Evolutionary conservation across 202 grass and related monocot species (phyloP).

Genomic region (Hordeum pubiflorum): DNA sequence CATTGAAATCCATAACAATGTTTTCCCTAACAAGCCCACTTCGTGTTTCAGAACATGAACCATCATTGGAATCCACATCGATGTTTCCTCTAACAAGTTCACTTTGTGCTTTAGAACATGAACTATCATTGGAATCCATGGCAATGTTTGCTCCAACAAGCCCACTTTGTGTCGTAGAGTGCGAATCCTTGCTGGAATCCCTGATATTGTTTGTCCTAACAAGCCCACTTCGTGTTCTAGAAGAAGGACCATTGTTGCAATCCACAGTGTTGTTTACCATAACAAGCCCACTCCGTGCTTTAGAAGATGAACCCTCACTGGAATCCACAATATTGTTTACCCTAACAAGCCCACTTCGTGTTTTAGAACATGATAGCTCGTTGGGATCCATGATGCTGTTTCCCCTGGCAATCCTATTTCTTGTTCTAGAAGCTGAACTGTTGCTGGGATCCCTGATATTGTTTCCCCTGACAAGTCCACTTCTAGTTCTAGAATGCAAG

Average conservation of each 20-base stretch:
- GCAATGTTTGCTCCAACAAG: slow-evolving; percentile 21
- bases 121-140: slow-evolving; percentile 1
- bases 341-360: slow-evolving; percentile 44
- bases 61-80: neutral
- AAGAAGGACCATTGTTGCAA: slow-evolving; percentile 7
- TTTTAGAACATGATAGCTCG: slow-evolving; percentile 24
- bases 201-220: neutral
- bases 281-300: slow-evolving; percentile 16
- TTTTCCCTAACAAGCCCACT: slow-evolving; percentile 10
- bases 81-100: slow-evolving; percentile 15
- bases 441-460: slow-evolving; percentile 10
- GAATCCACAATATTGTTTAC: slow-evolving; percentile 15
- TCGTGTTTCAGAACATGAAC: slow-evolving; percentile 3
- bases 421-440: slow-evolving; percentile 25
- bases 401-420: slow-evolving; percentile 33
- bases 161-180: slow-evolving; percentile 36
- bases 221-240: slow-evolving; percentile 36
- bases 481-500: neutral
- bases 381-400: neutral
- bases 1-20: neutral
- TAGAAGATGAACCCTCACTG: slow-evolving; percentile 8
- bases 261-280: neutral
- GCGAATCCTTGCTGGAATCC: neutral
- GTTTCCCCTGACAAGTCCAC: slow-evolving; percentile 20
- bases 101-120: slow-evolving; percentile 26